A percentile compares a stretch with the other conserved stretches of the same genome.
Conservation (phyloP, 2,329 filamentous ascomycete species). For the Mollisia scopiformis region DNA sequence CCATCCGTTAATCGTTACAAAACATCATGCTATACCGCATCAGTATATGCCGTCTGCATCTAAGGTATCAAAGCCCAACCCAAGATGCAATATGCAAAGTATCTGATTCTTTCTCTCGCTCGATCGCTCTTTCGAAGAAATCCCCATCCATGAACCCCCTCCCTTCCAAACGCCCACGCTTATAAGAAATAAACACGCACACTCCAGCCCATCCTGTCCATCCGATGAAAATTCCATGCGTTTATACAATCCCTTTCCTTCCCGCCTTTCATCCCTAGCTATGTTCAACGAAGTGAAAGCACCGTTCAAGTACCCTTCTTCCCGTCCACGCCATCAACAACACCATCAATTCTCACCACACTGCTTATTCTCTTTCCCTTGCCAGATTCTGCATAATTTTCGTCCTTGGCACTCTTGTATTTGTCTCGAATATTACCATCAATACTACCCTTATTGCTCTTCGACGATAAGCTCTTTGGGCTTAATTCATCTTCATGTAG, state of each 20-base stretch:
- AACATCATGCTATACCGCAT: no score
- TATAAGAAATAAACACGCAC: neutral
- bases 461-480: neutral
- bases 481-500: neutral
- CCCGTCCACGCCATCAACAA: neutral
- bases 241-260: neutral
- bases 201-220: neutral
- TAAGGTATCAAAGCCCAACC: no score
- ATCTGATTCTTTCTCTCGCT: neutral
- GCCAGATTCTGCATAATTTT: neutral
- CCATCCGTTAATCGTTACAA: no score
- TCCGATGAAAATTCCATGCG: neutral
- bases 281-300: no score
- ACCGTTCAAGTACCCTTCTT: conserved; percentile 6
- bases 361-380: neutral
- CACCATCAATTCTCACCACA: neutral
- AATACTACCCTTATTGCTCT: neutral
- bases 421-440: neutral
- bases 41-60: no score
- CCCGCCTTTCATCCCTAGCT: neutral
- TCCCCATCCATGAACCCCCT: no score
- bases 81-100: no score
- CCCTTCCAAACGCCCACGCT: conserved; percentile 18
- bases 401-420: neutral
- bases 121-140: no score